Evolutionary conservation across 768 basidiomycete species (phyloP), one percentile per base, ranked within the genome.

Genomic region (Scleroderma bovista): DNA sequence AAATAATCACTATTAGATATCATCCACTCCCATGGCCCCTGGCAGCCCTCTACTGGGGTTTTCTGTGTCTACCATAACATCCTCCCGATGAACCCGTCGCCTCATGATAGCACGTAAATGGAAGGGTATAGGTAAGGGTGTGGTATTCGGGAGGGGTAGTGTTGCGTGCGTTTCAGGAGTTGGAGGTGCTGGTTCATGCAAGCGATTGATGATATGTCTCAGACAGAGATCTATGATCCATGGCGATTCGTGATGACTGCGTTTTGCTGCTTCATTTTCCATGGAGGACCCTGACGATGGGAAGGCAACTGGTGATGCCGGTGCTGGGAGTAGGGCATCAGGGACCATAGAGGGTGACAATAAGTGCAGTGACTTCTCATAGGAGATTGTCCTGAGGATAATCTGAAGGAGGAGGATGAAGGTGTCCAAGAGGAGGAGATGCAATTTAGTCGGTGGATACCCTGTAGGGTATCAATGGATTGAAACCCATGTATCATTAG

Each of bases 201-300:
- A 62, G 36, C 79, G 84, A 42, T 71, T 68, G 31, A 86, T 55
- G 53, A 90, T 65, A 37, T 76, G 65, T 7, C 69, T 59, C 29
- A 86, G 57, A 17, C 74, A 81, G 46, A 90, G 71, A 66, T 90
- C 85, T 53, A 91, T 60, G 59, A 88, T 73, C 56, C 81, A 76
- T 32, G 72, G 67, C 42, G 73, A 59, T 50, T 68, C 58, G 44
- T 46, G 60, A 60, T 63, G 50, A 58, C 57, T 51, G 43, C 46
- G 44, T 50, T 53, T 53, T 57, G 46, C 26, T 47, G 36, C 56
- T 59, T 58, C 51, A 31, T 51, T 50, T 32, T 69, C 60, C 52
- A 63, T 53, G 56, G 64, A 29, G 26, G 67, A 47, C 48, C 63
- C 44, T 36, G 62, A 47, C 29, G 62, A 33, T 31, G 52, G 44